phyloP scores from a whole-genome alignment of 495 filamentous ascomycete genomes.

The Hypoxylon lienhwacheense region DNA sequence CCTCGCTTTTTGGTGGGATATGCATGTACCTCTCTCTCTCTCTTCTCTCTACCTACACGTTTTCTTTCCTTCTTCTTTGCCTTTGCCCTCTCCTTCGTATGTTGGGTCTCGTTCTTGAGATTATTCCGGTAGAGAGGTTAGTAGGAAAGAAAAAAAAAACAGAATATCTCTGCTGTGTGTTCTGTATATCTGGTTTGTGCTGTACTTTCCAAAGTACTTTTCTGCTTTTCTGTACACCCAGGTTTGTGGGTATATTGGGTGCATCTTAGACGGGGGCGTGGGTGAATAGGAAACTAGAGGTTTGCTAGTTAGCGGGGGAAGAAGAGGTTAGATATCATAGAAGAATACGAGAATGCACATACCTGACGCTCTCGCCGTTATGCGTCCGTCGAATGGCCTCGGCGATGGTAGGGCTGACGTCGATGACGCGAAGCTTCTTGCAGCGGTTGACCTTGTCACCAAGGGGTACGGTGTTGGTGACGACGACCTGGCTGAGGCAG shows the following conservation, averaged over 20 bases:
- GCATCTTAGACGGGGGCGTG: conserved; percentile 68
- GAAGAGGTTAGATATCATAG: not conserved
- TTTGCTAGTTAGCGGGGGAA: conserved; percentile 12
- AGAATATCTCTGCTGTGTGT: no score
- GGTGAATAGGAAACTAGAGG: conserved; percentile 76
- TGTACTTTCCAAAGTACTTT: not conserved
- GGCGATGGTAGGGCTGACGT: conserved; percentile 78
- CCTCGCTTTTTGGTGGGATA: no score
- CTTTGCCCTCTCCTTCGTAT: no score
- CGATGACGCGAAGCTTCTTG: conserved; percentile 81
- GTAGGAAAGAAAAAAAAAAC: no score
- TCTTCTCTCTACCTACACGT: no score
- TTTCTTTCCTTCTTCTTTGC: no score
- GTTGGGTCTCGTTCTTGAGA: no score
- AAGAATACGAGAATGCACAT: not conserved
- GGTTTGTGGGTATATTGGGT: not conserved
- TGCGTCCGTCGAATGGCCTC: conserved; percentile 87
- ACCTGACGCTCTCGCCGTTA: conserved; percentile 68
- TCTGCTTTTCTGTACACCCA: not conserved
- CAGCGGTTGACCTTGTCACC: conserved; percentile 72
- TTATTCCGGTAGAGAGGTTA: no score
- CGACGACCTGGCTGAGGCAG: conserved; percentile 74
- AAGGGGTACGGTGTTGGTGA: conserved; percentile 97
- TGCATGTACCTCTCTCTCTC: no score
- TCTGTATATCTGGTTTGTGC: no score